A percentile compares a stretch with the other conserved stretches of the same genome.
These are phyloP conservation scores for Termitomyces sp. DNA, from an alignment of 768 basidiomycete genomes.

Conservation along the genomic window DNA sequence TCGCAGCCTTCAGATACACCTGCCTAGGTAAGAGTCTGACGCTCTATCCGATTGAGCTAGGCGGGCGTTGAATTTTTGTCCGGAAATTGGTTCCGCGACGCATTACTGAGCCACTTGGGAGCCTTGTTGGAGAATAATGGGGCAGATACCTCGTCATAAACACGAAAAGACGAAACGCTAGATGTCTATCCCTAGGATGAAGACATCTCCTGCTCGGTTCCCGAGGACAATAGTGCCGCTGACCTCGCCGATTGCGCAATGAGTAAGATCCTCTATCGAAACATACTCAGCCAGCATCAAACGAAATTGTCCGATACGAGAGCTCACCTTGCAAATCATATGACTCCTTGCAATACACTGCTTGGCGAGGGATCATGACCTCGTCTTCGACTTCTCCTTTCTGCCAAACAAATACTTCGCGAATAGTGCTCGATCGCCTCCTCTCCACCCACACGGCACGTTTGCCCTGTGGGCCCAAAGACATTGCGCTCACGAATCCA, in stretches of 20 bases:
- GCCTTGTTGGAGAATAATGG: no score
- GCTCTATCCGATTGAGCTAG: slow-evolving; percentile 39
- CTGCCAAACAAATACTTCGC: slow-evolving; percentile 41
- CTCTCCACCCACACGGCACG: slow-evolving; percentile 56
- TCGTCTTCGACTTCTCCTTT: slow-evolving; percentile 2
- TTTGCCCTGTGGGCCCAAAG: slow-evolving; percentile 40
- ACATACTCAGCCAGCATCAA: not conserved
- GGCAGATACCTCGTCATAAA: not conserved
- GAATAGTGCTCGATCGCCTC: slow-evolving; percentile 30
- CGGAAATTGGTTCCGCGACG: no score
- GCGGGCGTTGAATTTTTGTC: no score
- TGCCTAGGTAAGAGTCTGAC: slow-evolving; percentile 46
- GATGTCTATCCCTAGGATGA: slow-evolving; percentile 20
- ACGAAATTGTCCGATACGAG: not conserved
- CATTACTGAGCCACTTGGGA: no score
- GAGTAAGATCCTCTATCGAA: slow-evolving; percentile 35
- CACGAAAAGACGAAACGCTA: not conserved
- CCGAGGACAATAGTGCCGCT: slow-evolving; percentile 37
- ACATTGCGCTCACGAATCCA: slow-evolving; percentile 45
- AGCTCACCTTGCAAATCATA: slow-evolving; percentile 34
- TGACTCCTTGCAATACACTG: slow-evolving; percentile 26
- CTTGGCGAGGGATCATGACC: slow-evolving; percentile 21
- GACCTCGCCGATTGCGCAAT: slow-evolving; percentile 40
- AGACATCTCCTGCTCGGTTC: slow-evolving; percentile 32
- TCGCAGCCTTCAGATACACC: slow-evolving; percentile 72